Base-by-base conservation (phyloP, 441 rosid species). In the Raphanus hybrid region DNA sequence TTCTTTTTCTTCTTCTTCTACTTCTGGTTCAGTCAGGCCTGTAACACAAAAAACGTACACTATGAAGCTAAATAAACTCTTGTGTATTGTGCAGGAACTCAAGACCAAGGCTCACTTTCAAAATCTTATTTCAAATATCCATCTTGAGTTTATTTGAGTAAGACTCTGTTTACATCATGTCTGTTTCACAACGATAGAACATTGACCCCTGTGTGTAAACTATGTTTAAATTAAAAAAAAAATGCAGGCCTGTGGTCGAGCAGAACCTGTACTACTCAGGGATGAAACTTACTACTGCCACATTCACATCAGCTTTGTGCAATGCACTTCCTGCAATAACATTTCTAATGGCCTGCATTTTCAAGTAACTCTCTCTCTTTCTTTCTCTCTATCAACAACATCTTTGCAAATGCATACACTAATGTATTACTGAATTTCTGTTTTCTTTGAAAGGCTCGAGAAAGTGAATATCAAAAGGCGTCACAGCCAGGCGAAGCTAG, bases 221-320 rank as follows among this genome's bases (percentile, higher is more conserved):
- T 79, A 18, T 8, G 48, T 70, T 75, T 15, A 15, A 29, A 34
- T 73, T 4, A 7, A 8, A 5, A 55, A 9, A 52, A 45, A 34
- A 5, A 37, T 27, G 39, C 80, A 90, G 94, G 85, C 94, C 92
- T 7, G 84, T 84, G 71, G 81, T 90, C 0, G 95, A 87, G 70
- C 95, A 90, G 75, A 90, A 87, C 75, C 72, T 90, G 9, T 87
- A 43, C 80, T 90, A 86, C 81, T 82, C 86, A 4, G 94, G 94
- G 41, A 87, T 88, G 92, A 88, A 85, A 78, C 82, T 72, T 29
- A 87, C 92, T 9, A 84, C 89, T 10, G 92, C 95, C 4, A 87
- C 90, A 5, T 87, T 90, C 83, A 75, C 95, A 10, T 26, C 88
- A 3, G 92, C 95, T 50, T 76, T 88, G 87, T 74, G 86, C 78